Conservation (phyloP, 2,329 filamentous ascomycete species). For the Talaromyces sp. region DNA sequence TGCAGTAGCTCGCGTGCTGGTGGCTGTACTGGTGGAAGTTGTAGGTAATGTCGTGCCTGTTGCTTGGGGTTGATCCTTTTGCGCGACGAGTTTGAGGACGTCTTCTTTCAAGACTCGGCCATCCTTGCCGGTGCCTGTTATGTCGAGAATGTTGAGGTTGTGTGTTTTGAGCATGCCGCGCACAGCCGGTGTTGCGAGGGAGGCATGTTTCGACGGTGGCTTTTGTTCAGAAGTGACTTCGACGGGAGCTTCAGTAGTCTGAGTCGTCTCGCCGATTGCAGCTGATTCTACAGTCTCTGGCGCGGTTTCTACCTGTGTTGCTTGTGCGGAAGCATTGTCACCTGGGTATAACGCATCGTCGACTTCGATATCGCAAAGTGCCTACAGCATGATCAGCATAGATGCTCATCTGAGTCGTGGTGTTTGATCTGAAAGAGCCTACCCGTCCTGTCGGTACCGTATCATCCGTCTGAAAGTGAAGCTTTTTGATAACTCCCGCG, state of each 20-base stretch:
- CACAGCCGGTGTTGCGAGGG: constrained; percentile 86
- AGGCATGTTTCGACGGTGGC: constrained; percentile 59
- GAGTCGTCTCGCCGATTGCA: not conserved
- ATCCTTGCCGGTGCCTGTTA: constrained; percentile 82
- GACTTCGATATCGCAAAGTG: constrained; percentile 92
- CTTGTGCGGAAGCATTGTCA: constrained; percentile 39
- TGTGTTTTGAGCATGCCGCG: constrained; percentile 80
- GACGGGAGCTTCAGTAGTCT: not conserved
- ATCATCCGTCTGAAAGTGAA: constrained; percentile 92
- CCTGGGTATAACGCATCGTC: constrained; percentile 68
- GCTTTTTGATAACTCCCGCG: constrained; percentile 89
- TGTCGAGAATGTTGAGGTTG: constrained; percentile 70
- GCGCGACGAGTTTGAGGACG: constrained; percentile 66
- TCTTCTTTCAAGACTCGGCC: constrained; percentile 92
- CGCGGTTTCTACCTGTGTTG: constrained; percentile 25
- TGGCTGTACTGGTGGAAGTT: not conserved
- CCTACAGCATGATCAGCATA: constrained; percentile 44
- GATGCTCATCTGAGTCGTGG: not conserved
- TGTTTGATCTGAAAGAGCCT: not conserved
- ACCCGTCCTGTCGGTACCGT: constrained; percentile 88
- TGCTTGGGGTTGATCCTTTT: constrained; percentile 40
- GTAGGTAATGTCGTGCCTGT: constrained; percentile 17
- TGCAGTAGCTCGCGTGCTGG: constrained; percentile 28
- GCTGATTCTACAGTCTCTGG: constrained; percentile 23
- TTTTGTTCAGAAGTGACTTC: constrained; percentile 21